Conservation (phyloP, 1,139 yeast genomes). For the Saccharomyces hybrid region DNA sequence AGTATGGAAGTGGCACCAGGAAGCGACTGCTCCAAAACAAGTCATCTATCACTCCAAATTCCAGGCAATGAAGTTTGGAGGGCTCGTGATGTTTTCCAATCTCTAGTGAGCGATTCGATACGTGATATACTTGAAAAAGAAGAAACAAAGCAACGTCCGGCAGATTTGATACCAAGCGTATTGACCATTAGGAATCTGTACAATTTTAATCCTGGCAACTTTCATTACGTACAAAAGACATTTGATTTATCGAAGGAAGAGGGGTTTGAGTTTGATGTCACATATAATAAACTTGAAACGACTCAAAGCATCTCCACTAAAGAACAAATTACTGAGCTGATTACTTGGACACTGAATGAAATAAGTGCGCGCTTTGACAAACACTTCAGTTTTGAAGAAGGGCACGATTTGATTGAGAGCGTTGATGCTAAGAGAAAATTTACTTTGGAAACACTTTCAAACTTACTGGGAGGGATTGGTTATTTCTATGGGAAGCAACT, state of each 20-base stretch:
- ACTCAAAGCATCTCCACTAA: conserved; percentile 39
- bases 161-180: conserved; percentile 32
- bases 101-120: conserved; percentile 63
- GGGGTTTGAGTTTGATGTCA: conserved; percentile 62
- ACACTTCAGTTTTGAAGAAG: conserved; percentile 44
- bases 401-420: conserved; percentile 9
- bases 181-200: conserved; percentile 55
- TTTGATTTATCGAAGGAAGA: conserved; percentile 45
- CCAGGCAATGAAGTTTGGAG: conserved; percentile 75
- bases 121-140: conserved; percentile 36
- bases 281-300: conserved; percentile 46
- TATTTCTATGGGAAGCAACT: conserved; percentile 83
- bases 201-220: conserved; percentile 56
- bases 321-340: conserved; percentile 36
- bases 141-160: not conserved
- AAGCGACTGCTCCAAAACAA: conserved; percentile 49
- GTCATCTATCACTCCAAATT: conserved; percentile 60
- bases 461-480: conserved; percentile 82
- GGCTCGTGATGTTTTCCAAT: conserved; percentile 68
- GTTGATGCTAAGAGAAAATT: conserved; percentile 43
- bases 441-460: conserved; percentile 74
- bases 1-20: conserved; percentile 30
- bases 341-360: conserved; percentile 34
- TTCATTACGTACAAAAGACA: conserved; percentile 71
- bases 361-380: conserved; percentile 51